These are phyloP conservation scores for Barnettozyma vustinii DNA, from an alignment of 805 yeast species.

Conservation along the genomic window DNA sequence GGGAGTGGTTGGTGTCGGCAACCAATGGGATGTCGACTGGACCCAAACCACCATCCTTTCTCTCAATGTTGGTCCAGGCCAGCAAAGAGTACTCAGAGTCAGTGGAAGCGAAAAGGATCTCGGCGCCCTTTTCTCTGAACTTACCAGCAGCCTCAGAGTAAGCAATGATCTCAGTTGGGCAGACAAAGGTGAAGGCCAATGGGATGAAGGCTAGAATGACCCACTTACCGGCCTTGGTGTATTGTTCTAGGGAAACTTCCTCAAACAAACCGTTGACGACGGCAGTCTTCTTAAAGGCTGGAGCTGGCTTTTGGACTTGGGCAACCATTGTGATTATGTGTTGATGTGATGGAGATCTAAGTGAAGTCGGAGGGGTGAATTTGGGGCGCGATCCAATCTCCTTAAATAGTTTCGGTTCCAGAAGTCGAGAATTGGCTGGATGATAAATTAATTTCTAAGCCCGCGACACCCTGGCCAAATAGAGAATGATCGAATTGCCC, in stretches of 20 bases:
- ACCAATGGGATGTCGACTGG: conserved; percentile 89
- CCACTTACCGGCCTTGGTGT: conserved; percentile 85
- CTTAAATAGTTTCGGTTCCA: conserved; percentile 8
- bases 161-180: conserved; percentile 99
- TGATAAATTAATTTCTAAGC: conserved; percentile 14
- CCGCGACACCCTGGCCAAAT: not conserved
- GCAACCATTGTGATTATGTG: conserved; percentile 62
- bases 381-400: conserved; percentile 2
- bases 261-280: conserved; percentile 95
- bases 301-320: conserved; percentile 92
- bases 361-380: not conserved
- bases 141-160: conserved; percentile 92
- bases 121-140: conserved; percentile 81
- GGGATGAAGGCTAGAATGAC: conserved; percentile 96
- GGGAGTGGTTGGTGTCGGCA: conserved; percentile 94
- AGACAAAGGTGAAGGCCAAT: conserved; percentile 97
- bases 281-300: conserved; percentile 93
- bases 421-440: conserved; percentile 15
- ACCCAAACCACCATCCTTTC: conserved; percentile 98
- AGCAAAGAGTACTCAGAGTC: conserved; percentile 96
- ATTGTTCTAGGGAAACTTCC: conserved; percentile 90
- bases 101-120: conserved; percentile 93
- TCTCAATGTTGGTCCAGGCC: conserved; percentile 97
- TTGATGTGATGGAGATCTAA: not conserved
- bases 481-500: not conserved